Base-by-base conservation (phyloP, 768 basidiomycete genomes). In the Collybia nuda region DNA sequence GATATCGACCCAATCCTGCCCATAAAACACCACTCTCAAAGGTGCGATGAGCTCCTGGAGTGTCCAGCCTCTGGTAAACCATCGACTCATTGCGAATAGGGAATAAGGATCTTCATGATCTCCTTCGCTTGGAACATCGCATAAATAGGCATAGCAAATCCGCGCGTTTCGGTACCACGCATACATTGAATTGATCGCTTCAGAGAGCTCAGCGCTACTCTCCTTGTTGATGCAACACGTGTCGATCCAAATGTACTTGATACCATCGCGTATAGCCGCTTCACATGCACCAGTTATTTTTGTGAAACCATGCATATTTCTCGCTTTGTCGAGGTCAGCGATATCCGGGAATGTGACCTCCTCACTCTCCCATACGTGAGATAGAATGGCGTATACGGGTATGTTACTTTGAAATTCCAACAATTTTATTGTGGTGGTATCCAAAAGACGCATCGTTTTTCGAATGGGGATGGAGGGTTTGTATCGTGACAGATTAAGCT, bases 11-110 rank as follows among this genome's bases (percentile, higher is more conserved):
- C 41, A 42, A 23, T 42, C 21, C 19, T 23, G 14, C 22, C 26
- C 26, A n/a, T 42, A 42, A 42, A 42, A 42, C 19, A 23, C 14
- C 7, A 42, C 15, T 18, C 15, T 42, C 4, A 22, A 23, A 42
- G 41, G 41, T 22, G 41, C 41, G 5, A 42, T 15, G 15, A 42
- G 22, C n/a, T 42, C 41, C 22, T 42, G n/a, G 6, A 49, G 40
- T 1, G 48, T 49, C 48, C 48, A 49, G 11, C 69, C 65, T 23
- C 67, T 52, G 18, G 26, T 39, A 51, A 69, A 66, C 67, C 67
- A 68, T 14, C 3, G n/a, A 41, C 61, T 57, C 40, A 47, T 29
- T 29, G 18, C 48, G 24, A 65, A 56, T 9, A 14, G 12, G 14
- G 32, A 32, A 32, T 32, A 32, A 9, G 32, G 14, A 32, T 9